Evolutionary conservation across 371 early-diverging fungal genomes (phyloP).

Genomic region (Nematocida sp.): DNA sequence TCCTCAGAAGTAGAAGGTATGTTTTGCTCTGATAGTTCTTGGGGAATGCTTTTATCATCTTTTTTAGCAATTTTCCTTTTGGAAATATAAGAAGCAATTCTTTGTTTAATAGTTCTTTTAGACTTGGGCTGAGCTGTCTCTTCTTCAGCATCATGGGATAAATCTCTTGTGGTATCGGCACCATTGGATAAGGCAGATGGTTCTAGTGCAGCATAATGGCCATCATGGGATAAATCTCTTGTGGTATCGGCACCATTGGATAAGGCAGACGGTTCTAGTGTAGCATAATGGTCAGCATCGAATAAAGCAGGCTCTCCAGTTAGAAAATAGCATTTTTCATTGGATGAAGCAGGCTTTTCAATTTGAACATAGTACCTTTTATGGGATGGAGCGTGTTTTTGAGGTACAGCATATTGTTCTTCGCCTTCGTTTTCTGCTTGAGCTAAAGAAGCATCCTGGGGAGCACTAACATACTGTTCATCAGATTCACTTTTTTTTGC

Average conservation of each 20-base stretch:
- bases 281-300: not conserved
- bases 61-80: too few relatives aligned
- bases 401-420: not conserved
- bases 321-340: not conserved
- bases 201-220: not conserved
- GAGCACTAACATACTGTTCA: too few relatives aligned
- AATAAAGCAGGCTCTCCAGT: not conserved
- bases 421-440: not conserved
- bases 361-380: not conserved
- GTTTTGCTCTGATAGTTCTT: too few relatives aligned
- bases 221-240: too few relatives aligned
- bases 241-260: not conserved
- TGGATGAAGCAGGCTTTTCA: not conserved
- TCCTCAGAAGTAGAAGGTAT: too few relatives aligned
- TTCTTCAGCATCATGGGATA: too few relatives aligned
- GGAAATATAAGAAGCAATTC: too few relatives aligned
- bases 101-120: too few relatives aligned
- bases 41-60: too few relatives aligned
- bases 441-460: not conserved
- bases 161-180: not conserved
- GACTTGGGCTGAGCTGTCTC: too few relatives aligned
- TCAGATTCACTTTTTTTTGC: too few relatives aligned
- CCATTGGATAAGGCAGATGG: not conserved
- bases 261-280: not conserved
- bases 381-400: not conserved